These are phyloP conservation scores for Cyberlindnera mississippiensis DNA, from an alignment of 805 yeast species.

Conservation along the genomic window DNA sequence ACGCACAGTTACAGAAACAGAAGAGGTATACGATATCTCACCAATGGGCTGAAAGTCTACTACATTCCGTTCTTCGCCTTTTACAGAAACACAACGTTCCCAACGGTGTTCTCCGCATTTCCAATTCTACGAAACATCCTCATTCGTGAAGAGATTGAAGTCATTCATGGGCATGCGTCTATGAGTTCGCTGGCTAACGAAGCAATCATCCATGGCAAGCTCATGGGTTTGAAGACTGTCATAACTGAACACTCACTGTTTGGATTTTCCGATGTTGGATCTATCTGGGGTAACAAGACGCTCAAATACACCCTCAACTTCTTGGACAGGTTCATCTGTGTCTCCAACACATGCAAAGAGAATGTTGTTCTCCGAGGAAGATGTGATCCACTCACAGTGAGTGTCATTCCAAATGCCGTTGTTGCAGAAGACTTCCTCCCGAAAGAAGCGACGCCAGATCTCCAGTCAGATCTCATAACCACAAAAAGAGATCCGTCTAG, in stretches of 20 bases:
- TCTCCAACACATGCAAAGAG: constrained; percentile 93
- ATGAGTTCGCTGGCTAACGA: constrained; percentile 85
- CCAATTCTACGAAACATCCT: constrained; percentile 83
- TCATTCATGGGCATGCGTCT: constrained; percentile 95
- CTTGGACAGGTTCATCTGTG: constrained; percentile 93
- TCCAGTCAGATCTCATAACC: too few relatives aligned
- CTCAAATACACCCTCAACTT: constrained; percentile 80
- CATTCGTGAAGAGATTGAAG: constrained; percentile 78
- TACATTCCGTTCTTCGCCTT: constrained; percentile 79
- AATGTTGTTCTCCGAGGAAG: constrained; percentile 88
- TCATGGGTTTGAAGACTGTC: constrained; percentile 89
- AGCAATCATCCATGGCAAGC: constrained; percentile 83
- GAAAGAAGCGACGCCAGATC: constrained; percentile 13
- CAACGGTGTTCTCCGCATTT: constrained; percentile 84
- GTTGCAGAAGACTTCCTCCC: constrained; percentile 79
- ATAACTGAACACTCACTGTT: constrained; percentile 95
- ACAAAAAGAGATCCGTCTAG: constrained; percentile 29
- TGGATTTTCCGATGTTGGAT: constrained; percentile 84
- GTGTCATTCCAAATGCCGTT: constrained; percentile 96
- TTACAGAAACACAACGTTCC: constrained; percentile 82
- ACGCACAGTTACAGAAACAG: constrained; percentile 88
- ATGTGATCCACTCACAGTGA: constrained; percentile 69
- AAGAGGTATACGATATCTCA: constrained; percentile 73
- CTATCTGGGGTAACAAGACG: constrained; percentile 82
- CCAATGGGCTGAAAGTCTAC: constrained; percentile 91